Percentiles rank a stretch among this genome's conserved stretches.
Evolutionary conservation across 305 asterid species (phyloP).

Genomic region (Rubia tinctorum): DNA sequence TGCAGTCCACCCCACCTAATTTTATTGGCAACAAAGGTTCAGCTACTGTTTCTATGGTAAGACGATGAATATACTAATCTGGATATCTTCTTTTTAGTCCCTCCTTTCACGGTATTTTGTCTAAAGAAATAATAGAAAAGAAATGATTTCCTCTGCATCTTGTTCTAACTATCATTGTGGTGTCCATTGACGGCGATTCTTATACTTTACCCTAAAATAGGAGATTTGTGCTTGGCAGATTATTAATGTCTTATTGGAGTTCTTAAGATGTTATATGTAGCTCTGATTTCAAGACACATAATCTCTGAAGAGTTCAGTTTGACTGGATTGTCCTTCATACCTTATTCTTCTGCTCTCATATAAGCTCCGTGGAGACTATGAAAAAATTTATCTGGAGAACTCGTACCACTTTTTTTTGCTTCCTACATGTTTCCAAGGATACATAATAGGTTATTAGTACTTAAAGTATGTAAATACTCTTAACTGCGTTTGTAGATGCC

Average conservation of each 20-base stretch:
- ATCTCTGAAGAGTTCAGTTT: background rate
- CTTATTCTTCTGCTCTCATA: background rate
- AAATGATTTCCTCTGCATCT: background rate
- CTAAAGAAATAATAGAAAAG: background rate
- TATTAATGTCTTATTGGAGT: background rate
- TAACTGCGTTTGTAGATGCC: background rate
- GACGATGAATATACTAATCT: background rate
- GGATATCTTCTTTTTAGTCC: background rate
- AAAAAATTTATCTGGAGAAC: background rate
- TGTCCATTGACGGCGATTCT: background rate
- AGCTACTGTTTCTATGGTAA: slow-evolving; percentile 35
- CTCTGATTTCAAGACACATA: background rate
- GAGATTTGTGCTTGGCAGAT: background rate
- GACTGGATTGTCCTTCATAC: background rate
- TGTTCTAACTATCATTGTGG: background rate
- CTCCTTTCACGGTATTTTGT: background rate
- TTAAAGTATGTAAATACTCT: background rate
- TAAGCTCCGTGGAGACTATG: background rate
- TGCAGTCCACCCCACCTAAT: too few species aligned
- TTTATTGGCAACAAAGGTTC: slow-evolving; percentile 37
- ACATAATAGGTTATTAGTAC: background rate
- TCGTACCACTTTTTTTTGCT: background rate
- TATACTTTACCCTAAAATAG: too few species aligned
- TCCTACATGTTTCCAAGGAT: background rate
- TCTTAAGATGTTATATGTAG: background rate